phyloP scores from a whole-genome alignment of 257 asterid genomes.

The Solanum piurae region DNA sequence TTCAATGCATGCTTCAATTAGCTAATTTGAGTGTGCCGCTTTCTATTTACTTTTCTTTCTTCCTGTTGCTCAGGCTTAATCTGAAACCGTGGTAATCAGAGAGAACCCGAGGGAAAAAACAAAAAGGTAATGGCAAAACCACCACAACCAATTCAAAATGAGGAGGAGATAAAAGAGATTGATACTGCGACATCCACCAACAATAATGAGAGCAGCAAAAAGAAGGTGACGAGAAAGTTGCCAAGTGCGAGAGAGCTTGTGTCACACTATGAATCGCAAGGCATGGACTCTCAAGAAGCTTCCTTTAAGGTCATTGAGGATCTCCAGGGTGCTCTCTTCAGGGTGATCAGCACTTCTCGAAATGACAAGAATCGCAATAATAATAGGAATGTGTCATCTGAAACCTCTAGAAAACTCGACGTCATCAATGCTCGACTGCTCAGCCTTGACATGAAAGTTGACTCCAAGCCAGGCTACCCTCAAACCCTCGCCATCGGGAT shows the following conservation, averaged over 20 bases:
- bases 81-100: neutral
- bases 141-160: neutral
- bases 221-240: constrained; percentile 29
- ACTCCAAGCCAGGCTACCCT: constrained; percentile 71
- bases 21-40: neutral
- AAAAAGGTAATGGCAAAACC: neutral
- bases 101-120: neutral
- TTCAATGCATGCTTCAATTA: neutral
- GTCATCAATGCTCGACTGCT: constrained; percentile 51
- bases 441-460: constrained; percentile 60
- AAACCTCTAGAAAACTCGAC: constrained; percentile 54
- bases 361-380: constrained; percentile 20
- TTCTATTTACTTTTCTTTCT: neutral
- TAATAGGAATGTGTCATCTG: constrained; percentile 7
- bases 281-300: constrained; percentile 66
- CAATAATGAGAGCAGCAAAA: neutral
- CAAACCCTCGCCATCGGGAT: constrained; percentile 62
- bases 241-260: constrained; percentile 70
- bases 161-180: neutral
- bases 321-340: constrained; percentile 69
- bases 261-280: constrained; percentile 73
- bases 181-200: neutral
- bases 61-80: neutral
- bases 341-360: constrained; percentile 20
- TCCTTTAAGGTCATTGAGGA: constrained; percentile 75